A percentile compares a stretch with the other conserved stretches of the same genome.
Evolutionary conservation across 1,284 basidiomycete genomes (phyloP).

Genomic region (Testicularia cyperi): DNA sequence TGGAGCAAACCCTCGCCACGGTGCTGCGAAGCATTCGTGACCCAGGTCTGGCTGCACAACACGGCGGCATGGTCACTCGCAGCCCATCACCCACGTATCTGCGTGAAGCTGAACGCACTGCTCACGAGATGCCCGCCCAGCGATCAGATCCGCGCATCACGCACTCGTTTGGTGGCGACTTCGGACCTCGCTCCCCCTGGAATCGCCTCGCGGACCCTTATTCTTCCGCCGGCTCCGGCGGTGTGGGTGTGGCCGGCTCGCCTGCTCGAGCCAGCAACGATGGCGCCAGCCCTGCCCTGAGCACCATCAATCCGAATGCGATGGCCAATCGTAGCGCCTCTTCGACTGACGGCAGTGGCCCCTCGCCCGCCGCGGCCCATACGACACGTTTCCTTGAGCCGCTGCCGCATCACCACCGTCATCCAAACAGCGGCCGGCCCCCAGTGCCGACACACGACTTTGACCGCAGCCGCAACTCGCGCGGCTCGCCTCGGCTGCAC

Average conservation of each 20-base stretch:
- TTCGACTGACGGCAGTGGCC: constrained; percentile 21
- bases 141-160: constrained; percentile 23
- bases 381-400: constrained; percentile 39
- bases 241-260: constrained; percentile 6
- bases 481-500: constrained; percentile 37
- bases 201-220: constrained; percentile 13
- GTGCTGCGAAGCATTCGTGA: constrained; percentile 53
- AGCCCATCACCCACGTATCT: constrained; percentile 23
- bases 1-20: constrained; percentile 54
- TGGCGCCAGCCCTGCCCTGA: constrained; percentile 21
- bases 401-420: constrained; percentile 29
- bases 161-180: constrained; percentile 17
- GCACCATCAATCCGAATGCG: constrained; percentile 37
- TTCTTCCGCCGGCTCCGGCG: constrained; percentile 5
- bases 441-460: constrained; percentile 6
- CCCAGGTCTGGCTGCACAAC: constrained; percentile 36
- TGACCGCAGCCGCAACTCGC: constrained; percentile 16
- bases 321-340: constrained; percentile 29
- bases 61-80: constrained; percentile 42
- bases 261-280: constrained; percentile 19
- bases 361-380: constrained; percentile 20
- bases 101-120: constrained; percentile 3
- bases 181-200: constrained; percentile 28
- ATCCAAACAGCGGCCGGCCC: constrained; percentile 13
- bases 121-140: background rate